Base-by-base conservation (phyloP, 2,329 filamentous ascomycete genomes). In the Cadophora malorum region DNA sequence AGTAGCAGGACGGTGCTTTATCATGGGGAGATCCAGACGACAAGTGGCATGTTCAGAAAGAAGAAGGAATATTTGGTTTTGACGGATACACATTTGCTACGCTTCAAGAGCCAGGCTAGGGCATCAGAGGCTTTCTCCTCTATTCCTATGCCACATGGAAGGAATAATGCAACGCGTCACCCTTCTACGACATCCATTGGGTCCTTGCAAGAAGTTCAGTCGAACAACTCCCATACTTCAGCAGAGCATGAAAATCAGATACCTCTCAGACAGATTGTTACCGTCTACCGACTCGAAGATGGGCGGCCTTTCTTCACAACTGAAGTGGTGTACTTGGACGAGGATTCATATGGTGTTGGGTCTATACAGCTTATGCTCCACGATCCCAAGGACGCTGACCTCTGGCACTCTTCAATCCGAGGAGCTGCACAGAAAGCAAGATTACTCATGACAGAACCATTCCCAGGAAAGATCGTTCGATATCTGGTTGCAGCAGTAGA, bases 1-100 rank as follows among this genome's bases (percentile, higher is more conserved):
- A 64, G 63, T n/a, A 71, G 69, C 33, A 72, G 73, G 67, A 79
- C 81, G 35, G 87, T 91, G 23, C 78, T 91, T 47, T 84, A 89
- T 70, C 86, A 91, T 79, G 90, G 90, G 47, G 90, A 91, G 75
- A 87, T 91, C 19, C 89, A 92, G 78, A 91, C 88, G 14, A 88
- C 87, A 60, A 89, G 86, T 66, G 86, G 87, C 68, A 87, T 92
- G 83, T 90, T 91, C 79, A 83, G 89, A 76, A 91, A 91, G 80
- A 91, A 89, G 80, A 90, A 85, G 78, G 89, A 92, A 76, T 92
- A 90, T 74, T 80, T 92, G 65, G 90, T 92, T 16, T 80, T 92
- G 71, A 92, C 89, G 7, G 90, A 91, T 71, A 86, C 84, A 6
- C 88, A 91, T 77, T 79, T 92, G 65, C 79, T 91, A 65, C 84